Conservation (phyloP, 2,329 filamentous ascomycete species). For the Tolypocladium ophioglossoides region DNA sequence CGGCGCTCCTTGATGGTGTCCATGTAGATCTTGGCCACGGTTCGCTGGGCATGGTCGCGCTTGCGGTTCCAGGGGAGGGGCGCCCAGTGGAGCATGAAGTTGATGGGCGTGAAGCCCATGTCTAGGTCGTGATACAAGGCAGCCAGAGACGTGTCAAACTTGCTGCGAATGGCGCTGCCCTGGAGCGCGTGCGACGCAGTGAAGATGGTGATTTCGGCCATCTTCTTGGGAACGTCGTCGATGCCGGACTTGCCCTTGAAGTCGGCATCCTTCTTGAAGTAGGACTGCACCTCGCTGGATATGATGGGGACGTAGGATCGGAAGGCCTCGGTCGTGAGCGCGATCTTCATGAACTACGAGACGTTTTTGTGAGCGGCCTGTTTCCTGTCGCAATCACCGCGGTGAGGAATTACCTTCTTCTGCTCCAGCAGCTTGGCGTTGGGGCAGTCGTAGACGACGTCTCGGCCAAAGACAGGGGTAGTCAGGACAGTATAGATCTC, state of each 20-base stretch:
- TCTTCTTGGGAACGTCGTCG: constrained; percentile 61
- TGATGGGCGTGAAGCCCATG: constrained; percentile 80
- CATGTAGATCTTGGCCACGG: constrained; percentile 72
- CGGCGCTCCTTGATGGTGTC: constrained; percentile 69
- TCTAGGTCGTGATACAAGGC: constrained; percentile 81
- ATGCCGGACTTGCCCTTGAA: constrained; percentile 61
- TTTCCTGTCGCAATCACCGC: not conserved
- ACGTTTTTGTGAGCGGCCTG: constrained; percentile 5
- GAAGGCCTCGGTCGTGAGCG: constrained; percentile 65
- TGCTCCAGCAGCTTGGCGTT: constrained; percentile 93
- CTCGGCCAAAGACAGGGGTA: constrained; percentile 64
- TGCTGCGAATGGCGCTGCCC: constrained; percentile 69
- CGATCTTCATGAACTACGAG: constrained; percentile 65
- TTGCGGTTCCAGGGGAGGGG: constrained; percentile 81
- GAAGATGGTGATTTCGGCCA: constrained; percentile 84
- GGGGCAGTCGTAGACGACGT: constrained; percentile 85
- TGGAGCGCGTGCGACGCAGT: constrained; percentile 80
- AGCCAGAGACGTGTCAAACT: constrained; percentile 72
- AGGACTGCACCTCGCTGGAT: constrained; percentile 60
- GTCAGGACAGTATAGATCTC: constrained; percentile 77
- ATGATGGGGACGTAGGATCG: constrained; percentile 70
- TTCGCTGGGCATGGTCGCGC: constrained; percentile 69
- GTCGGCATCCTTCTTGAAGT: constrained; percentile 54
- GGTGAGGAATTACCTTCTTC: constrained; percentile 58
- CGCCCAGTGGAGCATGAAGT: constrained; percentile 83